Evolutionary conservation across 2,329 filamentous ascomycete genomes (phyloP).

Genomic region (Rutstroemia sydowiana): DNA sequence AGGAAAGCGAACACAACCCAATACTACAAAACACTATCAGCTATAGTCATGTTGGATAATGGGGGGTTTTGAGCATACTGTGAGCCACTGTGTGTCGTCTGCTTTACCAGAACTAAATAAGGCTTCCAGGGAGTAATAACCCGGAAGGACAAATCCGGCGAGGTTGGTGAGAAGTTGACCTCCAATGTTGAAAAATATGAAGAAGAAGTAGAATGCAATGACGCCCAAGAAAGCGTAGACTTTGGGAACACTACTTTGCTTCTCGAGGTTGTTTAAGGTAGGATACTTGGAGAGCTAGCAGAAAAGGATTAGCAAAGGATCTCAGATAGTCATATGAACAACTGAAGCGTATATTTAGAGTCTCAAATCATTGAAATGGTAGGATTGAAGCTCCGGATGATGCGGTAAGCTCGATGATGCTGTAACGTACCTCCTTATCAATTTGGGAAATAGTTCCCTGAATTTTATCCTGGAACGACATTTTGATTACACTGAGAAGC

Average conservation of each 20-base stretch:
- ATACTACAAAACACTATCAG: conserved; percentile 46
- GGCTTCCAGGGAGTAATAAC: conserved; percentile 76
- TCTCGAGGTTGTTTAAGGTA: conserved; percentile 76
- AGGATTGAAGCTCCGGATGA: background rate
- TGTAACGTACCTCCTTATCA: conserved; percentile 77
- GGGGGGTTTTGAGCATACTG: conserved; percentile 44
- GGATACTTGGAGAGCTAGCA: conserved; percentile 77
- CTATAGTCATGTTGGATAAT: conserved; percentile 8
- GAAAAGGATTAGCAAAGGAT: too few relatives aligned
- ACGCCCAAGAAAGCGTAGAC: conserved; percentile 74
- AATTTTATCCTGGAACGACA: conserved; percentile 70
- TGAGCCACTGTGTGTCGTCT: conserved; percentile 78
- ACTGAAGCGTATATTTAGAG: background rate
- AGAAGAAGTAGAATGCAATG: conserved; percentile 76
- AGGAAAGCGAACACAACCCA: conserved; percentile 83
- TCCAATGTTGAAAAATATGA: conserved; percentile 87
- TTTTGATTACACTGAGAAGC: conserved; percentile 41
- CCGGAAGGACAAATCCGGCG: conserved; percentile 74
- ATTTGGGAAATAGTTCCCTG: conserved; percentile 71
- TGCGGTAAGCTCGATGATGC: too few relatives aligned
- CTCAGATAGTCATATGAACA: background rate
- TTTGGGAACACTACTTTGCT: conserved; percentile 75
- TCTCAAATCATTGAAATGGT: background rate
- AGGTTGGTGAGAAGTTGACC: conserved; percentile 83
- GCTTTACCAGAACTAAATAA: conserved; percentile 64